These are phyloP conservation scores for Ganoderma resinaceum DNA, from an alignment of 1,284 basidiomycete species.

Conservation along the genomic window DNA sequence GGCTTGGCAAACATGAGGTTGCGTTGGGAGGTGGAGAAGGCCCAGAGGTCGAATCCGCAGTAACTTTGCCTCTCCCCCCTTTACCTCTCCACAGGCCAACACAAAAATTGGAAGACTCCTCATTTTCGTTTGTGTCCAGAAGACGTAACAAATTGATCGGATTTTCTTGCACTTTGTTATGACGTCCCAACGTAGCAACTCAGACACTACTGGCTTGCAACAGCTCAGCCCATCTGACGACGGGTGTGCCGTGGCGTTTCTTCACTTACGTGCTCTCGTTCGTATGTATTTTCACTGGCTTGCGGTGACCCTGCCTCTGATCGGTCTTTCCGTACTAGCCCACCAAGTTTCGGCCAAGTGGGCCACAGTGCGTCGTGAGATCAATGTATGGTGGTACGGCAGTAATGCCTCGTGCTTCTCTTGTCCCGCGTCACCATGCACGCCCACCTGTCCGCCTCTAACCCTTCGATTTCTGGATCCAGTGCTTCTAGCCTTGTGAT, in stretches of 20 bases:
- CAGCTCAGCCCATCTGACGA: neutral
- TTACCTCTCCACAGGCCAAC: neutral
- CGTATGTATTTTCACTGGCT: neutral
- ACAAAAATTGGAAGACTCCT: neutral
- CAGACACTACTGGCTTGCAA: too few species aligned
- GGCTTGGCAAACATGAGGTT: conserved; percentile 72
- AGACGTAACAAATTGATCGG: neutral
- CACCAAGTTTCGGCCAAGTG: too few species aligned
- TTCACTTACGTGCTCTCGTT: neutral
- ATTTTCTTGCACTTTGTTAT: neutral
- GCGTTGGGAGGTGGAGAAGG: conserved; percentile 73
- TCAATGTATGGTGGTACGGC: too few species aligned
- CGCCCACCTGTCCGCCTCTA: neutral
- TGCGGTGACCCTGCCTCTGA: neutral
- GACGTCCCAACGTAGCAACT: neutral
- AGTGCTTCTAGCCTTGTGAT: neutral
- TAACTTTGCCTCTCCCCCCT: neutral
- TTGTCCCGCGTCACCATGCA: neutral
- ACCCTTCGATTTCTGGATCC: neutral
- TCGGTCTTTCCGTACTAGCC: neutral
- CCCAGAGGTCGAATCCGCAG: conserved; percentile 16
- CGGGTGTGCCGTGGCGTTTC: neutral
- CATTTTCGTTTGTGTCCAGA: neutral
- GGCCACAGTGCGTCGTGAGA: too few species aligned
- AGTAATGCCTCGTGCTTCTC: too few species aligned